Percentiles rank a stretch among this genome's conserved stretches.
phyloP scores from a whole-genome alignment of 345 rosid species.

The Clarkia xantiana region DNA sequence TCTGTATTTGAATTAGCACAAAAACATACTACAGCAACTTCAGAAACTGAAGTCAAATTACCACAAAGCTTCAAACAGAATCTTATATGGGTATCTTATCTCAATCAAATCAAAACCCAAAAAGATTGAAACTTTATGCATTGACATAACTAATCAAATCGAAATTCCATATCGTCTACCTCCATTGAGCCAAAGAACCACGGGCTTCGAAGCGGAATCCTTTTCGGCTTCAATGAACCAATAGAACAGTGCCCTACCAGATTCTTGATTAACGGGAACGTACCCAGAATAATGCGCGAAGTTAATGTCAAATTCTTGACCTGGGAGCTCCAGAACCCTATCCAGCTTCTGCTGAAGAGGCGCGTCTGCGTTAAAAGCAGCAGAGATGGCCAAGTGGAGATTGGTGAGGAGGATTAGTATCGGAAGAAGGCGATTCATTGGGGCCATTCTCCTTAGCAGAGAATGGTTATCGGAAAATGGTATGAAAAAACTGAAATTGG shows the following conservation, averaged over 20 bases:
- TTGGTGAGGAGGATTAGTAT: constrained; percentile 6
- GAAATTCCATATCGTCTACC: constrained; percentile 17
- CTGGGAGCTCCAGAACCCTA: constrained; percentile 48
- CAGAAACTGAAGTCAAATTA: no score
- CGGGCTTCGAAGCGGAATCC: constrained; percentile 73
- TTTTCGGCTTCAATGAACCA: constrained; percentile 72
- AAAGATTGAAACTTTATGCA: no score
- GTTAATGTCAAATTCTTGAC: constrained; percentile 46
- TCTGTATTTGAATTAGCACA: no score
- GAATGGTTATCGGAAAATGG: not conserved
- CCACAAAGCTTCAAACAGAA: no score
- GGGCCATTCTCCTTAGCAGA: not conserved
- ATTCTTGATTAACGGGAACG: constrained; percentile 44
- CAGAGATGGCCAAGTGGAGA: constrained; percentile 17
- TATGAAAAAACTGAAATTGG: not conserved
- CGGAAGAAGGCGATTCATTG: constrained; percentile 4
- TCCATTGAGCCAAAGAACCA: constrained; percentile 87
- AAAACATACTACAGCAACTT: no score
- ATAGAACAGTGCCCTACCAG: constrained; percentile 70
- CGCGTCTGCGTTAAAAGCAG: constrained; percentile 11
- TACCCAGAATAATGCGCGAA: constrained; percentile 71
- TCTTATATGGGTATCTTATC: no score
- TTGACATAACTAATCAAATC: no score
- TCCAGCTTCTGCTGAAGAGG: constrained; percentile 41
- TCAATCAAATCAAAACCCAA: no score